phyloP scores from a whole-genome alignment of 2,329 filamentous ascomycete genomes.

The Colletotrichum sp. region DNA sequence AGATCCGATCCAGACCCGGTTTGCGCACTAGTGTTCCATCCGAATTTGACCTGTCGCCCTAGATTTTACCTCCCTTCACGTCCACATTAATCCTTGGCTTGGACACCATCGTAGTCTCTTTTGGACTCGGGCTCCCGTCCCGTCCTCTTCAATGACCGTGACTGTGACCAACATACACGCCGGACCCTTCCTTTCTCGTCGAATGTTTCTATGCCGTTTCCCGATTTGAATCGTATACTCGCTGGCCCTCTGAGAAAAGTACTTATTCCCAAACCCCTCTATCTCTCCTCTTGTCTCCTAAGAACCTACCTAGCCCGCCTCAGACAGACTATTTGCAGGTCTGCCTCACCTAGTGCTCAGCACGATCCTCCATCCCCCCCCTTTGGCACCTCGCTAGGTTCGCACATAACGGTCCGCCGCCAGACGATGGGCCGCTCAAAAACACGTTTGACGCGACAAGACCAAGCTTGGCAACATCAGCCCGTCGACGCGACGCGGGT shows the following conservation, averaged over 20 bases:
- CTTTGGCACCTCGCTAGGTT: not conserved
- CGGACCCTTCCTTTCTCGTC: not conserved
- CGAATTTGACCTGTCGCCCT: slow-evolving; percentile 2
- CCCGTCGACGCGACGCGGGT: not conserved
- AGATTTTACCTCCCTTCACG: not conserved
- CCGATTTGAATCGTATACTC: not conserved
- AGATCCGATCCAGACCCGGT: not conserved
- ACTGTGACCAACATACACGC: not conserved
- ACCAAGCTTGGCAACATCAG: not conserved
- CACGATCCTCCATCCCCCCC: not conserved
- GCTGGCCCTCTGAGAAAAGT: not conserved
- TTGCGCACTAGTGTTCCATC: not conserved
- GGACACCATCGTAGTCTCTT: not conserved
- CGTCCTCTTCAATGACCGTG: not conserved
- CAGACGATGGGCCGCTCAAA: not conserved
- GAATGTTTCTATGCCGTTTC: not conserved
- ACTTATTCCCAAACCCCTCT: not conserved
- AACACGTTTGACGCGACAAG: not conserved
- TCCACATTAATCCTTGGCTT: not conserved
- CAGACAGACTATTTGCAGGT: not conserved
- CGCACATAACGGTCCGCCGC: not conserved
- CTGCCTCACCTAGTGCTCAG: not conserved
- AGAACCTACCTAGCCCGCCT: not conserved
- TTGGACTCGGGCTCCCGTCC: not conserved
- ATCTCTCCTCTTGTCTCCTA: not conserved